phyloP scores from a whole-genome alignment of 73 alveolate species.

The Paramecium tetraurelia region DNA sequence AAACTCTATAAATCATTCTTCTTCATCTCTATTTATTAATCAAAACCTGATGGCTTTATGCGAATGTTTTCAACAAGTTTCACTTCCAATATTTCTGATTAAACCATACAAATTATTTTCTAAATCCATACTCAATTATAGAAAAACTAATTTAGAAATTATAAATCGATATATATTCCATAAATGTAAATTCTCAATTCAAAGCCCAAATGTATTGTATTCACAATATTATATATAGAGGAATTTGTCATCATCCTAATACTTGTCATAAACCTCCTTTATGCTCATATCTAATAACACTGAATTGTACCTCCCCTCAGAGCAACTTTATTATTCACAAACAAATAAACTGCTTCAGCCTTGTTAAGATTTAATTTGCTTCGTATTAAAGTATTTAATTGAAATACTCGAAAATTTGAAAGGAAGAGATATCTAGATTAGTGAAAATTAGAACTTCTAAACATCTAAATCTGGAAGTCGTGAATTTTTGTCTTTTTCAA shows the following conservation, averaged over 20 bases:
- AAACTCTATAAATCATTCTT: background rate
- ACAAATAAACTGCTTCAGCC: conserved; percentile 45
- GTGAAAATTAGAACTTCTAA: background rate
- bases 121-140: background rate
- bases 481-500: conserved; percentile 37
- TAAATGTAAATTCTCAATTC: background rate
- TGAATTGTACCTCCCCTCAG: conserved; percentile 21
- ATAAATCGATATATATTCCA: background rate
- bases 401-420: conserved; percentile 21
- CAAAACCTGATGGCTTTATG: background rate
- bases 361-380: conserved; percentile 27
- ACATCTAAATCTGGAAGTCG: conserved; percentile 45
- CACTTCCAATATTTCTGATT: background rate
- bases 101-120: background rate
- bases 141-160: background rate
- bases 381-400: conserved; percentile 25
- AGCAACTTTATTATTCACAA: conserved; percentile 45
- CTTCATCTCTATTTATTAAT: background rate
- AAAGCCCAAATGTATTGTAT: conserved; percentile 41
- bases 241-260: conserved; percentile 36
- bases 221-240: conserved; percentile 45
- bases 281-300: conserved; percentile 33
- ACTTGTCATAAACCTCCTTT: conserved; percentile 29
- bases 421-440: conserved; percentile 2
- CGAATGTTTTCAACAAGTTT: background rate